These are phyloP conservation scores for Aspergillus fumigatiaffinis DNA, from an alignment of 2,329 filamentous ascomycete genomes.

Conservation along the genomic window DNA sequence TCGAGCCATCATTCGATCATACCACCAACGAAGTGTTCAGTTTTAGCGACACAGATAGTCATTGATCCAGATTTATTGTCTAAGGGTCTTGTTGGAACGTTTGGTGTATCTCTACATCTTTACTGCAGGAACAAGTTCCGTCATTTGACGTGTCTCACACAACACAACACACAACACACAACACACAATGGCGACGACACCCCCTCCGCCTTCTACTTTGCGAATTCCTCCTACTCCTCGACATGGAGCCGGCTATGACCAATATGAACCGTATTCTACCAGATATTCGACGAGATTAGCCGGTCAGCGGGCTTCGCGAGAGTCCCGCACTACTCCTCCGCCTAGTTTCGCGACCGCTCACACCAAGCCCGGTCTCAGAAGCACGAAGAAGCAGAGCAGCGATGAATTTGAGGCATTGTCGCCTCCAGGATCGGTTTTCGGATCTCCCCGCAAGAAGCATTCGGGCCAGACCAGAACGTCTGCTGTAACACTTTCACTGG, in stretches of 20 bases:
- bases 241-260: slow-evolving; percentile 44
- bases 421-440: slow-evolving; percentile 25
- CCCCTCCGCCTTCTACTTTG: slow-evolving; percentile 37
- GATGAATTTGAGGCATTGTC: slow-evolving; percentile 23
- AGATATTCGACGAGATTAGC: slow-evolving; percentile 40
- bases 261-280: slow-evolving; percentile 38
- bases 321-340: slow-evolving; percentile 28
- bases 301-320: slow-evolving; percentile 26
- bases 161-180: neutral
- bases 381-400: slow-evolving; percentile 20
- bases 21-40: neutral
- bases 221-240: slow-evolving; percentile 44
- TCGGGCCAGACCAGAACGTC: slow-evolving; percentile 11
- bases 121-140: neutral
- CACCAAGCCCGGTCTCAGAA: slow-evolving; percentile 14
- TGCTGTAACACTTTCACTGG: slow-evolving; percentile 16
- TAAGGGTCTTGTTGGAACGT: neutral
- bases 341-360: slow-evolving; percentile 22
- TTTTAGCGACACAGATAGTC: neutral
- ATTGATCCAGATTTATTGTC: neutral
- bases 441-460: slow-evolving; percentile 26
- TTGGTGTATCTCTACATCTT: neutral
- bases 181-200: slow-evolving; percentile 43
- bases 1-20: neutral
- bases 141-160: neutral